These are phyloP conservation scores for Letharia lupina DNA, from an alignment of 495 filamentous ascomycete species.

Conservation along the genomic window DNA sequence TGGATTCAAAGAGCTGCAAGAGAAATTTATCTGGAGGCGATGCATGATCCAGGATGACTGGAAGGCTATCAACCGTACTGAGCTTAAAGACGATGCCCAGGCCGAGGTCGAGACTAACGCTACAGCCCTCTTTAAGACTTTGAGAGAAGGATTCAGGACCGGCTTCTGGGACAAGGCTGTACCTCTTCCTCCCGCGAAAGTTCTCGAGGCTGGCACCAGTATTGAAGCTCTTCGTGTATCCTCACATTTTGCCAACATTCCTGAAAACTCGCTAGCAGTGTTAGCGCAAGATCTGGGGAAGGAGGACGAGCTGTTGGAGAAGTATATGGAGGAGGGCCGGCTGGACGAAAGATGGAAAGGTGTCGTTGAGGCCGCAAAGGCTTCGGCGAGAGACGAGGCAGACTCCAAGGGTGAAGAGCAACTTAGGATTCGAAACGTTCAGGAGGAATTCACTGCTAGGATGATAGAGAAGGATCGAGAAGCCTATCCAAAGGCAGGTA, in stretches of 20 bases:
- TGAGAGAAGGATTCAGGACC: slow-evolving; percentile 37
- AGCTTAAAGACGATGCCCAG: slow-evolving; percentile 42
- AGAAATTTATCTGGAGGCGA: slow-evolving; percentile 75
- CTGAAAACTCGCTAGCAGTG: slow-evolving; percentile 15
- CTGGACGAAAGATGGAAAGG: slow-evolving; percentile 54
- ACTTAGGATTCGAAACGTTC: background rate
- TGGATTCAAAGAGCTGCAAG: slow-evolving; percentile 47
- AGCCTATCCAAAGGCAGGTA: slow-evolving; percentile 5
- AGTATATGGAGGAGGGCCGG: slow-evolving; percentile 49
- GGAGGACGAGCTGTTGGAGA: slow-evolving; percentile 45
- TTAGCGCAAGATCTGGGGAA: slow-evolving; percentile 43
- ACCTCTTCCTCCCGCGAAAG: slow-evolving; percentile 17
- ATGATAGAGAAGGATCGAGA: slow-evolving; percentile 12
- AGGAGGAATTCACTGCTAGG: slow-evolving; percentile 7
- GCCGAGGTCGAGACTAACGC: slow-evolving; percentile 37
- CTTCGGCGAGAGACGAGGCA: slow-evolving; percentile 16
- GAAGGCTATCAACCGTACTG: slow-evolving; percentile 50
- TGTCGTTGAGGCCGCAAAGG: slow-evolving; percentile 34
- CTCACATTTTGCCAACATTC: slow-evolving; percentile 17
- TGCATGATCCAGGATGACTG: slow-evolving; percentile 74
- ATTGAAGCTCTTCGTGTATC: slow-evolving; percentile 23
- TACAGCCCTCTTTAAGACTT: slow-evolving; percentile 43
- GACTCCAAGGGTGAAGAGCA: slow-evolving; percentile 20
- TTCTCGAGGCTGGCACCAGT: slow-evolving; percentile 20
- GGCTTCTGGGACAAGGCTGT: slow-evolving; percentile 27